Percentiles rank a stretch among this genome's conserved stretches.
phyloP scores from a whole-genome alignment of 2,329 filamentous ascomycete genomes.

The Penicillium italicum region DNA sequence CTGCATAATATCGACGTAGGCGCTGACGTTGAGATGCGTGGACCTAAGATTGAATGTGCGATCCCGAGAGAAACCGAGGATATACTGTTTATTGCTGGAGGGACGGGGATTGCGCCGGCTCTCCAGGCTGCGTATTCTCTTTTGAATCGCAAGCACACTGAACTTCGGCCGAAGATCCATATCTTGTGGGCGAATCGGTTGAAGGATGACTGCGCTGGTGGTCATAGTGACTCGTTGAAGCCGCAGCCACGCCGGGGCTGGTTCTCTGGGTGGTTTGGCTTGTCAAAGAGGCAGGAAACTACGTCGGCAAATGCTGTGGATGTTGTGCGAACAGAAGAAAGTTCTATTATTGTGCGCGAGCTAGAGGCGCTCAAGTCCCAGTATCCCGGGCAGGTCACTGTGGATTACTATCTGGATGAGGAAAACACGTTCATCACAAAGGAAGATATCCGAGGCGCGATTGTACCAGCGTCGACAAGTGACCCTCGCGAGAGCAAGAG shows the following conservation, averaged over 20 bases:
- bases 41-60: constrained; percentile 68
- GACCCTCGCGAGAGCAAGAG: constrained; percentile 32
- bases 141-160: constrained; percentile 30
- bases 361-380: constrained; percentile 59
- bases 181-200: constrained; percentile 79
- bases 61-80: constrained; percentile 54
- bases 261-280: constrained; percentile 31
- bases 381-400: constrained; percentile 55
- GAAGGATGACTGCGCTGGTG: constrained; percentile 62
- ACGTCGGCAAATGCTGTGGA: not conserved
- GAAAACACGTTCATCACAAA: constrained; percentile 65
- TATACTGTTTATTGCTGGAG: constrained; percentile 83
- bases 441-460: constrained; percentile 44
- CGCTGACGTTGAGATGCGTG: constrained; percentile 68
- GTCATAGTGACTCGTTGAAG: constrained; percentile 49
- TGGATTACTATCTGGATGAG: constrained; percentile 80
- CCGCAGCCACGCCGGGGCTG: constrained; percentile 22
- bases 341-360: constrained; percentile 54
- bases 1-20: constrained; percentile 63
- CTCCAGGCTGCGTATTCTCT: constrained; percentile 71
- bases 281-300: constrained; percentile 9
- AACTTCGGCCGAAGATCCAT: constrained; percentile 51
- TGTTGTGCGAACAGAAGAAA: constrained; percentile 2
- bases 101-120: constrained; percentile 87
- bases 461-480: constrained; percentile 24